Evolutionary conservation across 2,329 filamentous ascomycete species (phyloP).

Genomic region (Harringtonia lauricola): DNA sequence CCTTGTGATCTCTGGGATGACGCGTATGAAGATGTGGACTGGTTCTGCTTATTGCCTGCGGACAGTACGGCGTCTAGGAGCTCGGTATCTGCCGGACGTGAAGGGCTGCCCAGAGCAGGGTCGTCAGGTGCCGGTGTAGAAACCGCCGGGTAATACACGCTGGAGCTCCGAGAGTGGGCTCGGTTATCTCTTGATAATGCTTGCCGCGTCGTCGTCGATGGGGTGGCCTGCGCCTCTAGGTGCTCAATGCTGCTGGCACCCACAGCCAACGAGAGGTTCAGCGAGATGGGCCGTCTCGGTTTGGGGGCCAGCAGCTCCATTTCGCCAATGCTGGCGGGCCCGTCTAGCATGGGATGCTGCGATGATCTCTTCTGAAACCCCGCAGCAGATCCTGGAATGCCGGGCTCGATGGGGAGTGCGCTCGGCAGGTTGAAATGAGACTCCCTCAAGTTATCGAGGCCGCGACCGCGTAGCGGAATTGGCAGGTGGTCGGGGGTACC

Average conservation of each 20-base stretch:
- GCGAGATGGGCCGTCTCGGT: constrained; percentile 2
- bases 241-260: background rate
- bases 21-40: background rate
- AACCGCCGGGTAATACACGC: constrained; percentile 3
- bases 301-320: constrained; percentile 3
- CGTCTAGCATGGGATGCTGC: too few relatives aligned
- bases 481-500: too few relatives aligned
- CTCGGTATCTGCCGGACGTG: background rate
- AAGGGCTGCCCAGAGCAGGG: background rate
- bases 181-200: background rate
- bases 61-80: constrained; percentile 3
- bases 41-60: background rate
- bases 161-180: background rate
- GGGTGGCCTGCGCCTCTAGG: background rate
- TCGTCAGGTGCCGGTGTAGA: background rate
- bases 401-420: too few relatives aligned
- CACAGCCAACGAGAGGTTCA: background rate
- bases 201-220: background rate
- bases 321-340: background rate
- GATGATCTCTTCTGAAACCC: too few relatives aligned
- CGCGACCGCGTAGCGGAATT: too few relatives aligned
- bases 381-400: too few relatives aligned
- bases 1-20: background rate
- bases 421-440: too few relatives aligned
- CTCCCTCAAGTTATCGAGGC: too few relatives aligned